These are phyloP conservation scores for Termitomyces sp. DNA, from an alignment of 768 basidiomycete genomes.

Conservation along the genomic window DNA sequence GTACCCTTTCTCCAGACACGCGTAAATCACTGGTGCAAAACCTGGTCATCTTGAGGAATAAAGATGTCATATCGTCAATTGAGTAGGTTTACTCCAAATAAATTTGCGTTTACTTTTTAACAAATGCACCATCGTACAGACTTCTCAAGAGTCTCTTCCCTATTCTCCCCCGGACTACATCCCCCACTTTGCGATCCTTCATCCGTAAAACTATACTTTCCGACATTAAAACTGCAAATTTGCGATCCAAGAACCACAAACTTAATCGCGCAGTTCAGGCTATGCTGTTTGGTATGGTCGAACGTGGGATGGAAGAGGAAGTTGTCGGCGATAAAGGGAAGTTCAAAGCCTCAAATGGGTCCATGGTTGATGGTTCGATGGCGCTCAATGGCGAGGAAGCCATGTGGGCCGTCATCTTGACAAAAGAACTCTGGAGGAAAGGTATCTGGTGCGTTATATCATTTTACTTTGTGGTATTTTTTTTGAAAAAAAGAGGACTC, in stretches of 20 bases:
- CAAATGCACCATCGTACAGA: slow-evolving; percentile 32
- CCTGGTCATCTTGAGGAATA: slow-evolving; percentile 89
- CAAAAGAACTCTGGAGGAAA: slow-evolving; percentile 93
- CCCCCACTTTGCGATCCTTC: slow-evolving; percentile 72
- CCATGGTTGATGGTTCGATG: slow-evolving; percentile 30
- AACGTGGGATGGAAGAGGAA: slow-evolving; percentile 81
- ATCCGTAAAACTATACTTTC: slow-evolving; percentile 93
- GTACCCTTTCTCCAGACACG: slow-evolving; percentile 70
- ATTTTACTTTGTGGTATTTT: neutral
- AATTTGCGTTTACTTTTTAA: neutral
- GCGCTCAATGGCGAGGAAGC: slow-evolving; percentile 71
- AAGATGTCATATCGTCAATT: slow-evolving; percentile 86
- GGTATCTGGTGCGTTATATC: slow-evolving; percentile 62
- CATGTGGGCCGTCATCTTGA: slow-evolving; percentile 95
- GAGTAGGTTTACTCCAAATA: slow-evolving; percentile 51
- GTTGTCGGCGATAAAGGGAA: slow-evolving; percentile 83
- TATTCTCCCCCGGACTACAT: slow-evolving; percentile 89
- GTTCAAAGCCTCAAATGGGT: slow-evolving; percentile 34
- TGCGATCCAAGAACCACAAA: slow-evolving; percentile 87
- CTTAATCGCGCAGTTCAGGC: slow-evolving; percentile 94
- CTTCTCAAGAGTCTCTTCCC: slow-evolving; percentile 91
- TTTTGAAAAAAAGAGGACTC: neutral
- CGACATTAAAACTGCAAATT: slow-evolving; percentile 89
- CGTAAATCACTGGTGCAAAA: slow-evolving; percentile 85
- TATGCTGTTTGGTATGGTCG: slow-evolving; percentile 94